Evolutionary conservation across 768 basidiomycete genomes (phyloP).

Genomic region (Exidia glandulosa): DNA sequence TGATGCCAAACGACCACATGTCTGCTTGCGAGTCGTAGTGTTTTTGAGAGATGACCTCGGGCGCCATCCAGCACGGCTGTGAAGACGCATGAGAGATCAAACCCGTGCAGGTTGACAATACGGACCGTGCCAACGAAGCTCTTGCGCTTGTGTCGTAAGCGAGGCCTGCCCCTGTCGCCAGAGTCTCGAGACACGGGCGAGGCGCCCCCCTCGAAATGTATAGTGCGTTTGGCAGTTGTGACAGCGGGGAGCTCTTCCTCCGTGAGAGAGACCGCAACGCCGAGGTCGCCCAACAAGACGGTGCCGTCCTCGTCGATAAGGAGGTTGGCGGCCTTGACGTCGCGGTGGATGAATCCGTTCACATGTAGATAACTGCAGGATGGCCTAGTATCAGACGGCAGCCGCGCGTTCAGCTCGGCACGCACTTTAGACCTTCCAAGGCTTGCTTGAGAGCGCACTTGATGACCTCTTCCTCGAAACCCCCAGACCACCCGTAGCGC

Average conservation of each 20-base stretch:
- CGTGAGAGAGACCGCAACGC: conserved; percentile 75
- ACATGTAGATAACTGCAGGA: conserved; percentile 63
- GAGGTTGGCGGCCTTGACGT: conserved; percentile 89
- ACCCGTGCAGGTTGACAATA: conserved; percentile 2
- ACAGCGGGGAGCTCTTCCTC: conserved; percentile 41
- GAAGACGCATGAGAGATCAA: background rate
- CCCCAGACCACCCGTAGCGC: conserved; percentile 76
- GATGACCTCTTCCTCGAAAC: conserved; percentile 83
- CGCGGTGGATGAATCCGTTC: conserved; percentile 87
- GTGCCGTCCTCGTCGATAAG: conserved; percentile 86
- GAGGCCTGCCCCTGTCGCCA: conserved; percentile 29
- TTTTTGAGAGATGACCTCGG: conserved; percentile 78
- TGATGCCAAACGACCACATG: conserved; percentile 95
- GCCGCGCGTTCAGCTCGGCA: conserved; percentile 13
- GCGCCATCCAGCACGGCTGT: conserved; percentile 94
- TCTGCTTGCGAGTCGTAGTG: conserved; percentile 82
- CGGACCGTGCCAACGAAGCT: conserved; percentile 86
- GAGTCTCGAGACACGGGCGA: conserved; percentile 1
- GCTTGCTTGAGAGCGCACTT: conserved; percentile 79
- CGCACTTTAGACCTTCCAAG: conserved; percentile 76
- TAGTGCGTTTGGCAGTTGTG: conserved; percentile 17
- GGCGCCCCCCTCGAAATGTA: conserved; percentile 23
- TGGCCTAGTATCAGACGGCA: conserved; percentile 9
- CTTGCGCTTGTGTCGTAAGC: conserved; percentile 44
- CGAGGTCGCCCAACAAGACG: conserved; percentile 84